These are phyloP conservation scores for Ogataea corticis DNA, from an alignment of 805 yeast genomes.

Conservation along the genomic window DNA sequence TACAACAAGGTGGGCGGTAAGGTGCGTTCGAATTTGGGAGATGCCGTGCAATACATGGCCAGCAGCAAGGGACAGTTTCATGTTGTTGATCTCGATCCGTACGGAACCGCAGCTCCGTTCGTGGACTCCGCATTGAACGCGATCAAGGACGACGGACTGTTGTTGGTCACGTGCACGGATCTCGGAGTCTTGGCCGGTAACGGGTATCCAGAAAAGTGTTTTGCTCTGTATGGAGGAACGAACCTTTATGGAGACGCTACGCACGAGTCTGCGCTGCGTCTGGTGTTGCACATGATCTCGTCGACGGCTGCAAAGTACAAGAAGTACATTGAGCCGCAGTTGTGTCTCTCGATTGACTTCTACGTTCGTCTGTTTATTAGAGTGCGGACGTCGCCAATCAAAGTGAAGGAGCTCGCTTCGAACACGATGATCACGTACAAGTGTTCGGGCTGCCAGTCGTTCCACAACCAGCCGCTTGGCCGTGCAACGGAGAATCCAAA, in stretches of 20 bases:
- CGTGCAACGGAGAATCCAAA: slow-evolving; percentile 41
- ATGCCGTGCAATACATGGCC: slow-evolving; percentile 86
- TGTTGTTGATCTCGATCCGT: slow-evolving; percentile 92
- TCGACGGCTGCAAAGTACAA: slow-evolving; percentile 88
- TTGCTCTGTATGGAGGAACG: slow-evolving; percentile 90
- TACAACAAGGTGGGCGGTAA: slow-evolving; percentile 59
- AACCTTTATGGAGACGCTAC: slow-evolving; percentile 83
- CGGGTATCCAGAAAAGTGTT: slow-evolving; percentile 96
- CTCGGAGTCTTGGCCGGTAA: slow-evolving; percentile 93
- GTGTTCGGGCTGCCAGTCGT: slow-evolving; percentile 86
- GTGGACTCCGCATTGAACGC: slow-evolving; percentile 87
- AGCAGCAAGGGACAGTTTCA: slow-evolving; percentile 58
- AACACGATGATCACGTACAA: slow-evolving; percentile 76
- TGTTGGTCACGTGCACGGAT: slow-evolving; percentile 94
- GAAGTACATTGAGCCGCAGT: slow-evolving; percentile 80
- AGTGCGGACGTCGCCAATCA: slow-evolving; percentile 74
- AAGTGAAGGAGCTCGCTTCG: slow-evolving; percentile 77
- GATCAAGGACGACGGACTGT: slow-evolving; percentile 79
- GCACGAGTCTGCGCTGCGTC: slow-evolving; percentile 89
- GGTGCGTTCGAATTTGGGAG: slow-evolving; percentile 75
- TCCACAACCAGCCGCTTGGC: slow-evolving; percentile 74
- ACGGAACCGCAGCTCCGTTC: slow-evolving; percentile 96
- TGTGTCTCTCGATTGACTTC: slow-evolving; percentile 86
- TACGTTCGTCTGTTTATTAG: slow-evolving; percentile 84
- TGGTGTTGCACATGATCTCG: slow-evolving; percentile 75